Evolutionary conservation across 495 filamentous ascomycete species (phyloP), one percentile per base, ranked within the genome.

Genomic region (Talaromyces ruber): DNA sequence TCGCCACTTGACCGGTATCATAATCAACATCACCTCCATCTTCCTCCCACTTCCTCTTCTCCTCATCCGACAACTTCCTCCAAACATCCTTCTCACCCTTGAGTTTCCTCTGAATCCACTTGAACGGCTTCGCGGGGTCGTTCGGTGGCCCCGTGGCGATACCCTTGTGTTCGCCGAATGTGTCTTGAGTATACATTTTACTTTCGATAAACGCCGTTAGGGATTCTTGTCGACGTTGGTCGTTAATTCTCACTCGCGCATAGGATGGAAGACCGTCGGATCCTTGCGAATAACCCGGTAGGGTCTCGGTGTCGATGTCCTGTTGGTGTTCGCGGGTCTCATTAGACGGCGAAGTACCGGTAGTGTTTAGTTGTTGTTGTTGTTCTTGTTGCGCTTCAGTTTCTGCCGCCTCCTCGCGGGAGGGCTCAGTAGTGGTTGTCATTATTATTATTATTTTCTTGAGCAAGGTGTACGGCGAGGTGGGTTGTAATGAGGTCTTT

Each of bases 11-110:
- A 6, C 58, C 58, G 21, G n/a, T 8, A 28, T 60, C 58, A 34
- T 50, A 34, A 51, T 60, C 25, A n/a, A 60, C 43, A 9, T 18
- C n/a, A 2, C 58, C 58, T 2, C 58, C 58, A 0, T 43, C 37
- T 12, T 25, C 58, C 22, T 60, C 58, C 58, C 58, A 60, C n/a
- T 60, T 60, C 24, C 39, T 34, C 58, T 26, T 62, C 60, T 62
- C 51, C 51, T 62, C 60, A 21, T 43, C 60, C 8, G 39, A 58
- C 51, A 62, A n/a, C 24, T 22, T 52, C 51, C 16, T n/a, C 60
- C 60, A 62, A 16, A 56, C 60, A 43, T 39, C 18, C 28, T 62
- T 62, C 45, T 61, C 60, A 12, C 60, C 60, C 24, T 30, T 45
- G n/a, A 62, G 8, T 26, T 62, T 62, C 9, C 60, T 25, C n/a